A percentile compares a stretch with the other conserved stretches of the same genome.
Evolutionary conservation across 73 alveolate genomes (phyloP).

Genomic region (Paramecium pentaurelia): DNA sequence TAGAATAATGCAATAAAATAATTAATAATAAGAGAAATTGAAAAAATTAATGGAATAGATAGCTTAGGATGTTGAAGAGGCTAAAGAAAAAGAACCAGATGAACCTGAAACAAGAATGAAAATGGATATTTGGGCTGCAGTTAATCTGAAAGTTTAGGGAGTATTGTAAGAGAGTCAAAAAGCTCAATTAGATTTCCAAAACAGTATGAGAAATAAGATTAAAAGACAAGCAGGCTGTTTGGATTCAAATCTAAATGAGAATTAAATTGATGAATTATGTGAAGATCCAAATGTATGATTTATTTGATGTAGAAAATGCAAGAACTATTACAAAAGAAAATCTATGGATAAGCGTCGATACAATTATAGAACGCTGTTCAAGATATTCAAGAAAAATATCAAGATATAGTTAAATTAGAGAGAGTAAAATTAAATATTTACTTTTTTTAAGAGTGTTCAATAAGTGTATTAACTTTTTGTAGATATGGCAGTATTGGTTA

Average conservation of each 20-base stretch:
- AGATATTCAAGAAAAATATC: slow-evolving; percentile 23
- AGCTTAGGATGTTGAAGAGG: background rate
- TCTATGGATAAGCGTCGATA: background rate
- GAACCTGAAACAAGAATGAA: slow-evolving; percentile 54
- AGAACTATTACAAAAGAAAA: background rate
- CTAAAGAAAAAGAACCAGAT: background rate
- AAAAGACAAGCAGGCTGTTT: background rate
- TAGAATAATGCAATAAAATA: background rate
- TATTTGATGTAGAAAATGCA: slow-evolving; percentile 13
- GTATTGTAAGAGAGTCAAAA: background rate
- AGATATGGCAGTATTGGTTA: slow-evolving; percentile 38
- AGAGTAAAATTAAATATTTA: background rate
- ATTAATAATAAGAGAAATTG: background rate
- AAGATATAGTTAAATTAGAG: slow-evolving; percentile 8
- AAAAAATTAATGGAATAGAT: background rate
- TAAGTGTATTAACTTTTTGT: background rate
- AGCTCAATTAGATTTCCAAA: background rate
- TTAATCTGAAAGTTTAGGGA: background rate
- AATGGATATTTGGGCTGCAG: slow-evolving; percentile 11
- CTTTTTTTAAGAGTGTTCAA: background rate
- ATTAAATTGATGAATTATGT: slow-evolving; percentile 16
- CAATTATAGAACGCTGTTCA: background rate
- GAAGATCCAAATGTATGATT: slow-evolving; percentile 14
- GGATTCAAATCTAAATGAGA: background rate
- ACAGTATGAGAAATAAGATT: background rate